Conservation (phyloP, 495 filamentous ascomycete species). For the Talaromyces wortmannii region DNA sequence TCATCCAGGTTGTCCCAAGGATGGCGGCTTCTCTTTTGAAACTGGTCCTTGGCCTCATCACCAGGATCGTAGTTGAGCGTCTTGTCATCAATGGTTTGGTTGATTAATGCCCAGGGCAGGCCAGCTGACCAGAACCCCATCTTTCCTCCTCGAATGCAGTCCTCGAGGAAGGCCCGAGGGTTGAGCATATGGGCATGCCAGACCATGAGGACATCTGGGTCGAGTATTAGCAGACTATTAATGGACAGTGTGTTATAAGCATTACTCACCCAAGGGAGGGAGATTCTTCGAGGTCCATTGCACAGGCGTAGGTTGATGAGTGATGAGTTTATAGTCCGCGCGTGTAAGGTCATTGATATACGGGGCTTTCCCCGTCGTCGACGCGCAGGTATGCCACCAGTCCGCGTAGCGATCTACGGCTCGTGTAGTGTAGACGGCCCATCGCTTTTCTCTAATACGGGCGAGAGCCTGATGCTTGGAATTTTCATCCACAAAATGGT, state of each 20-base stretch:
- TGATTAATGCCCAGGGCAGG: conserved; percentile 65
- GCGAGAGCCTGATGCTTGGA: conserved; percentile 20
- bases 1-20: conserved; percentile 56
- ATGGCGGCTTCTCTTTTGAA: conserved; percentile 42
- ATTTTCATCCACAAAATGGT: conserved; percentile 8
- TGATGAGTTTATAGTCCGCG: conserved; percentile 10
- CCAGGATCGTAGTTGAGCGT: conserved; percentile 56
- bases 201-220: conserved; percentile 75
- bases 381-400: conserved; percentile 53
- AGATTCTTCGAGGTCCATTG: conserved; percentile 14
- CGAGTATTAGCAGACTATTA: neutral
- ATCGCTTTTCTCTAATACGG: conserved; percentile 67
- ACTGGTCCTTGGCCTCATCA: conserved; percentile 33
- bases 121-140: conserved; percentile 55
- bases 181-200: conserved; percentile 88
- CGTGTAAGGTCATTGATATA: conserved; percentile 4
- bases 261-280: conserved; percentile 24
- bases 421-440: conserved; percentile 67
- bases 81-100: conserved; percentile 55
- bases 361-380: neutral
- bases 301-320: neutral
- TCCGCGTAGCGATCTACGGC: conserved; percentile 66
- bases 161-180: conserved; percentile 70
- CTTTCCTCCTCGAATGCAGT: conserved; percentile 58
- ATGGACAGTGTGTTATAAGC: neutral